Evolutionary conservation across 148 eudicot species (phyloP).

Genomic region (Rhododendron simsii): DNA sequence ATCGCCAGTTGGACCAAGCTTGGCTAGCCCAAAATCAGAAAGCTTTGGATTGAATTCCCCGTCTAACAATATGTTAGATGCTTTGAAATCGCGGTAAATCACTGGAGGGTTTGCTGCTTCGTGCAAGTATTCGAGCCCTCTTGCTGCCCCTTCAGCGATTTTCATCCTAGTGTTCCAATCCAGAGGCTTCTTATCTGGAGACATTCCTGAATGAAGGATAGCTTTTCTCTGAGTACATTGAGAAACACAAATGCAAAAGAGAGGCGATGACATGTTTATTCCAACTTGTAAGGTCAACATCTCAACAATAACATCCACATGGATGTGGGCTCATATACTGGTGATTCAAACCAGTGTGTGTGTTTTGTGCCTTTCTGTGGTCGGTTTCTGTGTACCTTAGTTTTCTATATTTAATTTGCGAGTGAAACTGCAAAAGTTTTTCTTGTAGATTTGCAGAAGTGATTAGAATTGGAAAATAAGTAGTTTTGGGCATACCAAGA

Average conservation of each 20-base stretch:
- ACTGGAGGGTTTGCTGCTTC: conserved; percentile 77
- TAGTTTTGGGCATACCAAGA: conserved; percentile 40
- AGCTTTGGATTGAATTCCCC: conserved; percentile 57
- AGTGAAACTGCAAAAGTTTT: background rate
- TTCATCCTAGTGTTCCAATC: conserved; percentile 71
- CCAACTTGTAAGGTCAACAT: background rate
- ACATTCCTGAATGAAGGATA: conserved; percentile 25
- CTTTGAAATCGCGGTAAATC: conserved; percentile 78
- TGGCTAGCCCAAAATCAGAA: conserved; percentile 89
- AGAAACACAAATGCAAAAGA: background rate
- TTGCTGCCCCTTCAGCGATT: conserved; percentile 74
- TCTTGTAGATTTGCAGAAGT: background rate
- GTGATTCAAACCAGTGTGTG: background rate
- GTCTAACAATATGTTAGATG: conserved; percentile 72
- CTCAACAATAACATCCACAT: background rate
- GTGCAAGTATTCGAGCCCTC: conserved; percentile 75
- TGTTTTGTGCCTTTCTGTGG: background rate
- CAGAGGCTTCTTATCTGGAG: conserved; percentile 38
- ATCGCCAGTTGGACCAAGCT: conserved; percentile 65
- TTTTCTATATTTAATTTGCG: background rate
- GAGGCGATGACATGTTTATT: background rate
- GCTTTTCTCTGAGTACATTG: background rate
- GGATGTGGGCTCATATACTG: background rate
- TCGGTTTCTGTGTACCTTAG: background rate
- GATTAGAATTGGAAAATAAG: background rate